Conservation (phyloP, 805 yeast genomes). For the Kazachstania martiniae region DNA sequence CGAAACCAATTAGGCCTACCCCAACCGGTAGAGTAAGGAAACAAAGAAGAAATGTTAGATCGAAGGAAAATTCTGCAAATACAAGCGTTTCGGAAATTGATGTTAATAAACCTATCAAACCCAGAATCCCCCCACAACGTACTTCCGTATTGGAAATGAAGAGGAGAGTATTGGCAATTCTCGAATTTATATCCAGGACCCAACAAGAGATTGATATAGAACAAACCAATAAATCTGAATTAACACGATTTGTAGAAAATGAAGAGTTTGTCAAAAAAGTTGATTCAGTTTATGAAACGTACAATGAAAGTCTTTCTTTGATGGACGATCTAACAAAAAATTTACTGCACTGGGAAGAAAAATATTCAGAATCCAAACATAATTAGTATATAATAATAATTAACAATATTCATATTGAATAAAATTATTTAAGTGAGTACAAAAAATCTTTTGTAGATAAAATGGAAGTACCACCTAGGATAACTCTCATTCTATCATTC, state of each 20-base stretch:
- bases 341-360: slow-evolving; percentile 70
- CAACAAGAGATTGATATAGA: slow-evolving; percentile 76
- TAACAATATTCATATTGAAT: too few species aligned
- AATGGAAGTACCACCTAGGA: slow-evolving; percentile 74
- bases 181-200: slow-evolving; percentile 83
- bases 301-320: slow-evolving; percentile 46
- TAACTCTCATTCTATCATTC: slow-evolving; percentile 45
- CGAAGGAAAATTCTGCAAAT: slow-evolving; percentile 10
- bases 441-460: slow-evolving; percentile 35
- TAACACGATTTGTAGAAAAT: slow-evolving; percentile 38
- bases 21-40: neutral
- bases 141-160: slow-evolving; percentile 75
- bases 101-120: slow-evolving; percentile 65
- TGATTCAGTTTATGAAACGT: slow-evolving; percentile 36
- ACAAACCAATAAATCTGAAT: slow-evolving; percentile 43
- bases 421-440: slow-evolving; percentile 19
- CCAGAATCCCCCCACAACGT: slow-evolving; percentile 70
- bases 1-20: neutral
- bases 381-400: too few species aligned
- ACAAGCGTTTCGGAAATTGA: slow-evolving; percentile 30
- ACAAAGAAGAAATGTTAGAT: slow-evolving; percentile 7
- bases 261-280: slow-evolving; percentile 30
- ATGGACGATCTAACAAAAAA: slow-evolving; percentile 69
- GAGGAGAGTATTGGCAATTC: slow-evolving; percentile 75
- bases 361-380: slow-evolving; percentile 35